Conservation (phyloP, 176 grass and related monocot genomes). For the Otatea glauca region DNA sequence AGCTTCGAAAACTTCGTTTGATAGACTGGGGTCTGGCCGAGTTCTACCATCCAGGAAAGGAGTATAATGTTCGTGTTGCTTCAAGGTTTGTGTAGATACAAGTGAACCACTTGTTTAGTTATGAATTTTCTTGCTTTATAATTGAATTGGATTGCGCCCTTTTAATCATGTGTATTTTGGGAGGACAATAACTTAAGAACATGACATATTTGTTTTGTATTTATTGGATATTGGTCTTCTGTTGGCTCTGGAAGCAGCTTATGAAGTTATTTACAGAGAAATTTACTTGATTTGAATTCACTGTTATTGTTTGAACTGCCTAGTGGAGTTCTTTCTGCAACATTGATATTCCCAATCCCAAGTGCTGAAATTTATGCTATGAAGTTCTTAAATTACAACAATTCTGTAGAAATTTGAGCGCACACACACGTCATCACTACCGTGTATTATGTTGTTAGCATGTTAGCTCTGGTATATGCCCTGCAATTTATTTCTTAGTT, state of each 20-base stretch:
- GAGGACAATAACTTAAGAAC: constrained; percentile 8
- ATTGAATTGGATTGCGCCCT: constrained; percentile 12
- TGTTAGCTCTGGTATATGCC: neutral
- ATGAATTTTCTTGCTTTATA: constrained; percentile 14
- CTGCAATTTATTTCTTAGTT: constrained; percentile 25
- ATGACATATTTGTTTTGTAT: neutral
- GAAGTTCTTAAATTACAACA: neutral
- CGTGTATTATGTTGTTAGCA: neutral
- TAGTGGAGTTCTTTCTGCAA: constrained; percentile 8
- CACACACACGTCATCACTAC: neutral
- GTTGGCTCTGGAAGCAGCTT: constrained; percentile 21
- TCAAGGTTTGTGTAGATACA: constrained; percentile 68
- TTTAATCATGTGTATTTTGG: neutral
- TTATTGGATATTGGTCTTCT: neutral
- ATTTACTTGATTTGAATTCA: constrained; percentile 2
- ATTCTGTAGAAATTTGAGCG: neutral
- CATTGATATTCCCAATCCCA: neutral
- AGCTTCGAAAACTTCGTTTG: constrained; percentile 84
- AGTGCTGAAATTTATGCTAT: constrained; percentile 6
- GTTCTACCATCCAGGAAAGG: constrained; percentile 95
- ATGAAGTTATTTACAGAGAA: neutral
- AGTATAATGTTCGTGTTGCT: constrained; percentile 96
- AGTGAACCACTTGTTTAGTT: neutral
- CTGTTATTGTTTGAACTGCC: constrained; percentile 21
- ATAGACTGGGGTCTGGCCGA: constrained; percentile 98